Percentiles rank a stretch among this genome's conserved stretches.
Evolutionary conservation across 208 protist genomes (phyloP).

Genomic region (Naegleria fowleri): DNA sequence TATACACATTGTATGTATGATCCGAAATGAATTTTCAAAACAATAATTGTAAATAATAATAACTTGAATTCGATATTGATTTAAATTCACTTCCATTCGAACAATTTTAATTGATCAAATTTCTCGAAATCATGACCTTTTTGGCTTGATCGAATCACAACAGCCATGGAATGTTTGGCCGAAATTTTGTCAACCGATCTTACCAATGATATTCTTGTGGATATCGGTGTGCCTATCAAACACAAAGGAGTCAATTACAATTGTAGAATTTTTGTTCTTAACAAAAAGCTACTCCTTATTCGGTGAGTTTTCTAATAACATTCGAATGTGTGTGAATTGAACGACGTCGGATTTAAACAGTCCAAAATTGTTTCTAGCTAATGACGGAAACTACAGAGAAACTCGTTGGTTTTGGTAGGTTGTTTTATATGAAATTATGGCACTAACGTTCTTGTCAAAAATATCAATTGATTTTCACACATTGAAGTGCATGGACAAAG

Average conservation of each 20-base stretch:
- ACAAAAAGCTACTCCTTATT: slow-evolving; percentile 59
- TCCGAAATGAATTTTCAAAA: not conserved
- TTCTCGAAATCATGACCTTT: too few relatives aligned
- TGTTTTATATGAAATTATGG: slow-evolving; percentile 28
- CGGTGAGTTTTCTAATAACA: slow-evolving; percentile 38
- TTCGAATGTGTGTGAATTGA: slow-evolving; percentile 58
- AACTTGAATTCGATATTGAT: too few relatives aligned
- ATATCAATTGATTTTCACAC: too few relatives aligned
- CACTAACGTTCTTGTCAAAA: too few relatives aligned
- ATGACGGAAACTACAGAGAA: slow-evolving; percentile 74
- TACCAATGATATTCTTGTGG: slow-evolving; percentile 55
- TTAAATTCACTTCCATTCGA: too few relatives aligned
- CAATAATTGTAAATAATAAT: not conserved
- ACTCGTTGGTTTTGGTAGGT: slow-evolving; percentile 53
- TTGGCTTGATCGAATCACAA: too few relatives aligned
- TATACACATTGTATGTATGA: slow-evolving; percentile 37
- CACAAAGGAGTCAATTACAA: slow-evolving; percentile 63
- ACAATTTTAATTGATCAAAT: too few relatives aligned
- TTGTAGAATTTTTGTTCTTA: slow-evolving; percentile 58
- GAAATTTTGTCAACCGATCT: slow-evolving; percentile 22
- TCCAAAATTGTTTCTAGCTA: not conserved
- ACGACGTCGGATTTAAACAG: too few relatives aligned
- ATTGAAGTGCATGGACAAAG: slow-evolving; percentile 6
- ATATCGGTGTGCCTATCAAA: slow-evolving; percentile 62
- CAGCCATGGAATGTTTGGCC: slow-evolving; percentile 19